These are phyloP conservation scores for Mycena rosella DNA, from an alignment of 768 basidiomycete species.

Conservation along the genomic window DNA sequence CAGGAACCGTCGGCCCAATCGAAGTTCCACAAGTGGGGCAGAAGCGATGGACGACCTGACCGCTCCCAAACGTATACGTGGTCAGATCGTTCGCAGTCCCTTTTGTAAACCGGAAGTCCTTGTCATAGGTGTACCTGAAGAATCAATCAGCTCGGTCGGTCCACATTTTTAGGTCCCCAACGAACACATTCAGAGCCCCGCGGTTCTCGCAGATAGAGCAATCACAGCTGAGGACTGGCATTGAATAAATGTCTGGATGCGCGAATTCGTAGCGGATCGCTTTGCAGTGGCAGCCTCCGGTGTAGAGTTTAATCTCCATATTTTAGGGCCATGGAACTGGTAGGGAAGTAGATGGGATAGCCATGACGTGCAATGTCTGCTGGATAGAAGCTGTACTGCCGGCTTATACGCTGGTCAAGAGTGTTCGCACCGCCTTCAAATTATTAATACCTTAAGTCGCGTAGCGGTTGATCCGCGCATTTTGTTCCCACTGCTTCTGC, in stretches of 20 bases:
- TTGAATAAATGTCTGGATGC: conserved; percentile 27
- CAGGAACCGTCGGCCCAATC: conserved; percentile 11
- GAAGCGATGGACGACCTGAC: conserved; percentile 8
- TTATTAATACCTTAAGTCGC: too few species aligned
- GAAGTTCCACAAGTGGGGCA: conserved; percentile 25
- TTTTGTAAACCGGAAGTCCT: conserved; percentile 27
- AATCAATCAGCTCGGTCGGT: too few species aligned
- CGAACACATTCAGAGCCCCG: conserved; percentile 15
- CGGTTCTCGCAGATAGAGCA: conserved; percentile 28
- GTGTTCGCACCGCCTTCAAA: too few species aligned
- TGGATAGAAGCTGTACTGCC: too few species aligned
- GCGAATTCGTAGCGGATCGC: conserved; percentile 32
- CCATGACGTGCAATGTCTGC: too few species aligned
- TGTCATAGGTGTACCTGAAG: conserved; percentile 19
- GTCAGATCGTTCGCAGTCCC: conserved; percentile 25
- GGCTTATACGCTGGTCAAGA: too few species aligned
- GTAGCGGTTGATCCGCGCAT: too few species aligned
- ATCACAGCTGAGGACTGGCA: conserved; percentile 23
- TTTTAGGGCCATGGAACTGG: conserved; percentile 33
- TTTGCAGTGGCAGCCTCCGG: conserved; percentile 35
- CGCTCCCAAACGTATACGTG: background rate
- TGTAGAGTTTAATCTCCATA: conserved; percentile 9
- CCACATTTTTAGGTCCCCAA: too few species aligned
- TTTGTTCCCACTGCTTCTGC: too few species aligned
- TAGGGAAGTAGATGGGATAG: background rate